These are phyloP conservation scores for Jatropha podagrica DNA, from an alignment of 441 rosid genomes.

Conservation along the genomic window DNA sequence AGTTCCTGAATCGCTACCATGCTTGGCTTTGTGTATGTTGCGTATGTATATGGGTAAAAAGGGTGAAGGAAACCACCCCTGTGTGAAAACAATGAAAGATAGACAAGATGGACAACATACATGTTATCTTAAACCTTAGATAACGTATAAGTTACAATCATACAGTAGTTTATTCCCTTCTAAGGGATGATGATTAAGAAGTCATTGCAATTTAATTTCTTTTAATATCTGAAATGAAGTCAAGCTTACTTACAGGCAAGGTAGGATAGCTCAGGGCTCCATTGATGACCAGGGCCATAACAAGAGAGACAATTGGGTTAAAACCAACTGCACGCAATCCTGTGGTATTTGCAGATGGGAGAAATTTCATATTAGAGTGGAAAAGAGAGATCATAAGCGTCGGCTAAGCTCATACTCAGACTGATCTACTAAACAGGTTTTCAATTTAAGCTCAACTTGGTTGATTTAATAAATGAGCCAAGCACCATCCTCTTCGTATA, in stretches of 20 bases:
- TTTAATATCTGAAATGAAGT: not conserved
- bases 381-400: too few species aligned
- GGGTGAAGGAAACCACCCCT: constrained; percentile 87
- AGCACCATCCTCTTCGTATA: too few species aligned
- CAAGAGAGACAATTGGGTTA: constrained; percentile 50
- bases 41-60: constrained; percentile 64
- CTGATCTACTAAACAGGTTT: too few species aligned
- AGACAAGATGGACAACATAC: not conserved
- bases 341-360: constrained; percentile 16
- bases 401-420: too few species aligned
- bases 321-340: constrained; percentile 70
- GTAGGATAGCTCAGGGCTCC: constrained; percentile 55
- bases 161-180: not conserved
- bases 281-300: constrained; percentile 46
- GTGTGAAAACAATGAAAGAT: not conserved
- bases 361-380: not conserved
- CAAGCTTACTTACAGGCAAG: constrained; percentile 51
- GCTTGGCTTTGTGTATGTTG: constrained; percentile 79
- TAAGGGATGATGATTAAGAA: not conserved
- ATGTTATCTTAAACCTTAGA: not conserved
- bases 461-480: too few species aligned
- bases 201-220: not conserved
- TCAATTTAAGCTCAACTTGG: too few species aligned
- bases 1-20: constrained; percentile 68
- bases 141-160: not conserved